These are phyloP conservation scores for Trypanosoma mega DNA, from an alignment of 208 protist genomes.

Conservation along the genomic window DNA sequence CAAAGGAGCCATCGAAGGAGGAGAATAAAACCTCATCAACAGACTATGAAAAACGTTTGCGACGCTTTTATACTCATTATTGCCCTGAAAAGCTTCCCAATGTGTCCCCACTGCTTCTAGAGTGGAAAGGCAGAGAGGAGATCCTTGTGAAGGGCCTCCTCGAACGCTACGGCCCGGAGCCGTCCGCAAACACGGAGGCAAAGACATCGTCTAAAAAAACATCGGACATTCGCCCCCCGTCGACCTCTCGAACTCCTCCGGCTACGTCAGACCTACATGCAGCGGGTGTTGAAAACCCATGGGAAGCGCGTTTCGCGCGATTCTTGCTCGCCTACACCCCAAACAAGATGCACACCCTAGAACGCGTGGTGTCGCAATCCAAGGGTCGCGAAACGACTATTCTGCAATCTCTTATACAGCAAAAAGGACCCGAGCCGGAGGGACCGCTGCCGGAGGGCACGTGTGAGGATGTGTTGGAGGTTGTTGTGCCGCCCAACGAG, in stretches of 20 bases:
- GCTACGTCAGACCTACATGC: too few species aligned
- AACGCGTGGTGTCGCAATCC: constrained; percentile 38
- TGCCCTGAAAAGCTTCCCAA: constrained; percentile 4
- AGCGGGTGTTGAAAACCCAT: neutral
- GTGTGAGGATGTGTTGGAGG: neutral
- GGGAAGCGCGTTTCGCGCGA: neutral
- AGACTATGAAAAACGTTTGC: constrained; percentile 1
- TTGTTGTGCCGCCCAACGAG: neutral
- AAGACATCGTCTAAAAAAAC: too few species aligned
- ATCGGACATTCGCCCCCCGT: too few species aligned
- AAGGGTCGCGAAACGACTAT: constrained; percentile 43
- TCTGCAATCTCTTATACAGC: constrained; percentile 39
- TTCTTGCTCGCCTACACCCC: constrained; percentile 32
- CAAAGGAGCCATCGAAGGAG: neutral
- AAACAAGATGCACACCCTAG: constrained; percentile 40
- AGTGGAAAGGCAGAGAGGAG: constrained; percentile 11
- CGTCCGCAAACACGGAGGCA: neutral
- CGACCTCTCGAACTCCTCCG: too few species aligned
- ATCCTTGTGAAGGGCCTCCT: constrained; percentile 12
- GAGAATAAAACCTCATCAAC: too few species aligned
- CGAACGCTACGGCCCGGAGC: constrained; percentile 23
- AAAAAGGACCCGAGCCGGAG: constrained; percentile 50
- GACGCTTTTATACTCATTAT: constrained; percentile 7
- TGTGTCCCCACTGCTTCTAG: neutral
- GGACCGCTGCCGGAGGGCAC: neutral